phyloP scores from a whole-genome alignment of 1,139 yeast genomes.

The Yamadazyma songkhlaensis region DNA sequence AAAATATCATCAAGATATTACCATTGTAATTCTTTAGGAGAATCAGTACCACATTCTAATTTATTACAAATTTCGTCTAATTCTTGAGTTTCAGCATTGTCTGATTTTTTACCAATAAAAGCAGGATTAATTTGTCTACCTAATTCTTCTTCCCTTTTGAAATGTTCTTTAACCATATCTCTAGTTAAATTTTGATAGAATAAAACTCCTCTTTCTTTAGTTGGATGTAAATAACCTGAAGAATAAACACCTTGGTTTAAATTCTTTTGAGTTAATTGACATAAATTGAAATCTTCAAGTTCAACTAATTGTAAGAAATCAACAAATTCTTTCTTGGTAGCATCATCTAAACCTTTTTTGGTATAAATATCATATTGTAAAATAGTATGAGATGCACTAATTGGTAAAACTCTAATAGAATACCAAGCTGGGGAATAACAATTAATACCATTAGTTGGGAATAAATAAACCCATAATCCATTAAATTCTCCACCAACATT shows the following conservation, averaged over 20 bases:
- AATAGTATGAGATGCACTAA: slow-evolving; percentile 50
- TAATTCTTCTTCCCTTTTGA: slow-evolving; percentile 37
- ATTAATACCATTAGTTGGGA: slow-evolving; percentile 58
- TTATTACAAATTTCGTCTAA: slow-evolving; percentile 48
- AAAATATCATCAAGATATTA: not conserved
- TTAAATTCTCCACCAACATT: slow-evolving; percentile 56
- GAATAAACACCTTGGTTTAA: slow-evolving; percentile 57
- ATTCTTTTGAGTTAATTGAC: slow-evolving; percentile 58
- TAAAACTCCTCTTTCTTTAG: slow-evolving; percentile 56
- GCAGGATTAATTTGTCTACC: slow-evolving; percentile 55
- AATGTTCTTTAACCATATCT: slow-evolving; percentile 58
- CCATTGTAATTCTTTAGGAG: slow-evolving; percentile 6
- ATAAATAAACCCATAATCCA: slow-evolving; percentile 60
- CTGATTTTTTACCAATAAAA: slow-evolving; percentile 33
- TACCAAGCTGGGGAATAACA: slow-evolving; percentile 69
- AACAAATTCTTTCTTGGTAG: slow-evolving; percentile 55
- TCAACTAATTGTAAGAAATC: slow-evolving; percentile 62
- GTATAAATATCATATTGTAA: slow-evolving; percentile 61
- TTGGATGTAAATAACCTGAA: slow-evolving; percentile 57
- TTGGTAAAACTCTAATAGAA: slow-evolving; percentile 57
- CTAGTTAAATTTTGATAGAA: slow-evolving; percentile 55
- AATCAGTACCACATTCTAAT: slow-evolving; percentile 36
- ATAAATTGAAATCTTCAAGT: slow-evolving; percentile 56
- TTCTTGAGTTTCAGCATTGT: slow-evolving; percentile 43
- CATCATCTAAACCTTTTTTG: slow-evolving; percentile 53